Evolutionary conservation across 1,284 basidiomycete species (phyloP).

Genomic region (Sporisorium graminicola): DNA sequence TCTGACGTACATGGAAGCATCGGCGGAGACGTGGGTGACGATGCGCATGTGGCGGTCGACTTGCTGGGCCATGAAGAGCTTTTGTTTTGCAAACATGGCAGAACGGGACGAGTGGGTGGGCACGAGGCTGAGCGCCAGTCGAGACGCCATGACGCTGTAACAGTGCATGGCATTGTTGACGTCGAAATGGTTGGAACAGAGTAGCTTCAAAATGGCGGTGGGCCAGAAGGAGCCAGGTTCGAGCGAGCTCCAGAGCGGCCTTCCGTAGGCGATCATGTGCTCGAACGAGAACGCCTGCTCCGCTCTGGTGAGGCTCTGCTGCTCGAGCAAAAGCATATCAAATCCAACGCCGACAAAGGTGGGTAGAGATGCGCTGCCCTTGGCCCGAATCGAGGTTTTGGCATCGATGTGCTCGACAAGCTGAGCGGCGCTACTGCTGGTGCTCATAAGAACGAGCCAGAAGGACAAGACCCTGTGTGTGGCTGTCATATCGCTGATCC

Average conservation of each 20-base stretch:
- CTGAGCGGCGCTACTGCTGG: constrained; percentile 16
- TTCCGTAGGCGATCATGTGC: constrained; percentile 15
- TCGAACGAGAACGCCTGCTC: neutral
- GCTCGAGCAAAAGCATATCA: constrained; percentile 8
- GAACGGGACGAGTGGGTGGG: neutral
- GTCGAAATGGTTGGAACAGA: neutral
- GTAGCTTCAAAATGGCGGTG: constrained; percentile 1
- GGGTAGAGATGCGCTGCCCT: neutral
- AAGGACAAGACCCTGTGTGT: neutral
- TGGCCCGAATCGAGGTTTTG: neutral
- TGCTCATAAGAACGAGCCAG: constrained; percentile 30
- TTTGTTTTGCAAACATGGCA: neutral
- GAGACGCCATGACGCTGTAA: constrained; percentile 15
- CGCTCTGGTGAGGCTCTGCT: neutral
- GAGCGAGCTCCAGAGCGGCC: constrained; percentile 23
- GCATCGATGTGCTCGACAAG: neutral
- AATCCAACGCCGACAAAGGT: constrained; percentile 12
- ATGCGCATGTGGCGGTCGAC: constrained; percentile 34
- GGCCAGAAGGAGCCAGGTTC: constrained; percentile 1
- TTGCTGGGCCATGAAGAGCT: neutral
- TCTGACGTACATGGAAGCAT: neutral
- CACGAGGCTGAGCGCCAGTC: constrained; percentile 10
- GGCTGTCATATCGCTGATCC: neutral
- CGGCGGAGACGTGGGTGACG: neutral
- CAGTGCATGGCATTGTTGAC: neutral